A percentile compares a stretch with the other conserved stretches of the same genome.
phyloP scores from a whole-genome alignment of 2,329 filamentous ascomycete species.

The Scleromitrula shiraiana region DNA sequence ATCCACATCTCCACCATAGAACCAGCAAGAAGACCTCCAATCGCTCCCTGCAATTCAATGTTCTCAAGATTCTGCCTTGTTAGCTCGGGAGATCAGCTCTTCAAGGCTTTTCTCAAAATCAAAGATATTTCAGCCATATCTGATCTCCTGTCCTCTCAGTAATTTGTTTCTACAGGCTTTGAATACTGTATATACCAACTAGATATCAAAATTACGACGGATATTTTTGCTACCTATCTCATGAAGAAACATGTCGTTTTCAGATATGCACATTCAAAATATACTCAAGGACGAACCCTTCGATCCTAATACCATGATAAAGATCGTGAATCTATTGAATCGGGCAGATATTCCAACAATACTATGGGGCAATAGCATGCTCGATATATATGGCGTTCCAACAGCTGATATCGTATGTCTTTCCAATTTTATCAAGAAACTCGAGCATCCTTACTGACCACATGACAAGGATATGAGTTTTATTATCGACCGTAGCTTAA shows the following conservation, averaged over 20 bases:
- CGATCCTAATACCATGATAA: neutral
- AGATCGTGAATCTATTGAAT: neutral
- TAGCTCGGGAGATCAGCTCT: too few relatives aligned
- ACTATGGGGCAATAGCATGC: neutral
- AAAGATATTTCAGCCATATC: too few relatives aligned
- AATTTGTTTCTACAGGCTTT: too few relatives aligned
- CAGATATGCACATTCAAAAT: neutral
- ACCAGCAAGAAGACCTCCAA: too few relatives aligned
- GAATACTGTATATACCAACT: too few relatives aligned
- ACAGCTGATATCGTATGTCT: neutral
- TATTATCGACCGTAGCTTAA: neutral
- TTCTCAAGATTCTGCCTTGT: too few relatives aligned
- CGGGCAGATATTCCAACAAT: neutral
- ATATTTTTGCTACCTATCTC: neutral
- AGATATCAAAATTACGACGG: neutral
- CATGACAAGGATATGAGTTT: neutral
- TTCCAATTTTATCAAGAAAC: neutral
- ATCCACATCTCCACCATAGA: too few relatives aligned
- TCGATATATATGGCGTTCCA: neutral
- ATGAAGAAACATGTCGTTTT: neutral
- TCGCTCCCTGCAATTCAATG: too few relatives aligned
- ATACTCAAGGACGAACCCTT: neutral
- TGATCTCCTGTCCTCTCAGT: too few relatives aligned
- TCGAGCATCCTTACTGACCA: neutral
- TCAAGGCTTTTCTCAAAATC: too few relatives aligned